Percentiles rank a stretch among this genome's conserved stretches.
These are phyloP conservation scores for Eudorina sp. DNA, from an alignment of 139 green algal species.

Conservation along the genomic window DNA sequence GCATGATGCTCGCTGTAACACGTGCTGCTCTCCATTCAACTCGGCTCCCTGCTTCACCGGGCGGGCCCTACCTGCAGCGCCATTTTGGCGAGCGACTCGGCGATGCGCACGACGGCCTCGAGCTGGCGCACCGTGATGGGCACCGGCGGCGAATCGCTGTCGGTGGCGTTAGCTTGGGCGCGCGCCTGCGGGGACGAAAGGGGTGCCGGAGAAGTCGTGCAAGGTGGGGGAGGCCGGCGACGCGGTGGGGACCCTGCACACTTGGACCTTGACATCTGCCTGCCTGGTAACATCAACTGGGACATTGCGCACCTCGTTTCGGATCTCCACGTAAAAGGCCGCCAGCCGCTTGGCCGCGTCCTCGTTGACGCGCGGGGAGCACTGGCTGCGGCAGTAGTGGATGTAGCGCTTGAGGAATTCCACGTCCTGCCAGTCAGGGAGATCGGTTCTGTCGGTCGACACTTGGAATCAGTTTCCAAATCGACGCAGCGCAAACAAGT, in stretches of 20 bases:
- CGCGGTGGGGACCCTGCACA: no score
- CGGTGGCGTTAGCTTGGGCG: constrained; percentile 55
- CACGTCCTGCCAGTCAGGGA: constrained; percentile 74
- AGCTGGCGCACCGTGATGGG: constrained; percentile 98
- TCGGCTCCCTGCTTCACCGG: no score
- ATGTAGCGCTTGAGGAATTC: constrained; percentile 94
- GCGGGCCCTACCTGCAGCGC: constrained; percentile 66
- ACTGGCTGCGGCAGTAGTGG: constrained; percentile 87
- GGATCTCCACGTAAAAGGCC: constrained; percentile 91
- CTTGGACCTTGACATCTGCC: no score
- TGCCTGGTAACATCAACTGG: no score
- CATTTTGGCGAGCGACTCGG: constrained; percentile 95
- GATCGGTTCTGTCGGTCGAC: no score
- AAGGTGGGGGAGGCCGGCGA: no score
- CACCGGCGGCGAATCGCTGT: constrained; percentile 79
- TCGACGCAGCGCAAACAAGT: no score
- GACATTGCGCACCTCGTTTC: constrained; percentile 88
- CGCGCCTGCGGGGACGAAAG: constrained; percentile 61
- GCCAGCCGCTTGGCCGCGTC: constrained; percentile 78
- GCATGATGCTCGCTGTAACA: no score
- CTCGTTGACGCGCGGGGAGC: constrained; percentile 84
- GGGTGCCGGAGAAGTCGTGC: not conserved
- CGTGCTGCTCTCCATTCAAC: no score
- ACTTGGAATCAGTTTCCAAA: no score
- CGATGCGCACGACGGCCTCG: constrained; percentile 96